These are phyloP conservation scores for Pyricularia pennisetigena DNA, from an alignment of 2,329 filamentous ascomycete species.

Conservation along the genomic window DNA sequence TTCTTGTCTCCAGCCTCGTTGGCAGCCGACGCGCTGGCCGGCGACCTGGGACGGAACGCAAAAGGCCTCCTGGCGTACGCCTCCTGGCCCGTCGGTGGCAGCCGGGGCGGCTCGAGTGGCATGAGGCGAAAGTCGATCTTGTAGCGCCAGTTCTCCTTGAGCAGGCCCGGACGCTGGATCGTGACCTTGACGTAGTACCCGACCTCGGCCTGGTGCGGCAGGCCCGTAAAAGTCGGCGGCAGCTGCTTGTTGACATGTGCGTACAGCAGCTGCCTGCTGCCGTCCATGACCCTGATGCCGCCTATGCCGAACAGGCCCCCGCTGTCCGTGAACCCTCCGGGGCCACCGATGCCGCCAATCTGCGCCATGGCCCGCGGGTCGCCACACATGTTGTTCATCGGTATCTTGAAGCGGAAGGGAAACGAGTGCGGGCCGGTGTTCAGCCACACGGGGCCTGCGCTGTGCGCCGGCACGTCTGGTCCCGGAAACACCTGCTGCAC, in stretches of 20 bases:
- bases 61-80: slow-evolving; percentile 71
- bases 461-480: slow-evolving; percentile 28
- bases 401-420: slow-evolving; percentile 68
- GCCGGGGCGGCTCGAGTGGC: slow-evolving; percentile 81
- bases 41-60: slow-evolving; percentile 37
- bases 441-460: slow-evolving; percentile 37
- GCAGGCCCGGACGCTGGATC: slow-evolving; percentile 75
- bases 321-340: slow-evolving; percentile 38
- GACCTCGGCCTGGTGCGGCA: slow-evolving; percentile 80
- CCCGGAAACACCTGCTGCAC: slow-evolving; percentile 64
- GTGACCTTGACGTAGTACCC: slow-evolving; percentile 95
- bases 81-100: slow-evolving; percentile 58
- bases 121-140: slow-evolving; percentile 71
- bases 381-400: slow-evolving; percentile 66
- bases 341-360: slow-evolving; percentile 41
- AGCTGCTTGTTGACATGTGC: slow-evolving; percentile 75
- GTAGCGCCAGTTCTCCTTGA: slow-evolving; percentile 79
- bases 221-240: slow-evolving; percentile 80
- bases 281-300: slow-evolving; percentile 51
- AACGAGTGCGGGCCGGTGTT: slow-evolving; percentile 65
- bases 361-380: slow-evolving; percentile 41
- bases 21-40: slow-evolving; percentile 13
- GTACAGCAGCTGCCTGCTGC: slow-evolving; percentile 51
- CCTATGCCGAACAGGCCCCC: slow-evolving; percentile 36
- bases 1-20: slow-evolving; percentile 35